A percentile compares a stretch with the other conserved stretches of the same genome.
These are phyloP conservation scores for Penstemon barbatus DNA, from an alignment of 257 asterid genomes.

Conservation along the genomic window DNA sequence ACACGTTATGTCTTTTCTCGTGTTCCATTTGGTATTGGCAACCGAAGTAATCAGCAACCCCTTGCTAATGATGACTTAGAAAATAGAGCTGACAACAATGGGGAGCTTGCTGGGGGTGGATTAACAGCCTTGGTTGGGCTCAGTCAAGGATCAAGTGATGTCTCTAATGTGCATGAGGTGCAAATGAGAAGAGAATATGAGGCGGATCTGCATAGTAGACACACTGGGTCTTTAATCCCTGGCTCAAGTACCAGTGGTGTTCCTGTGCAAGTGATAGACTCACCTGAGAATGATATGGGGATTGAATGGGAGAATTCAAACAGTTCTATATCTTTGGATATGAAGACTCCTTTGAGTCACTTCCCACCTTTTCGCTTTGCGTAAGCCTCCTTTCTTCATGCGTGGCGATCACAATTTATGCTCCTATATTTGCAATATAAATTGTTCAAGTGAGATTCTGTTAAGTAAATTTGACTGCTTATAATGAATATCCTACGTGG, in stretches of 20 bases:
- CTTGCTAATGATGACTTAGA: conserved; percentile 78
- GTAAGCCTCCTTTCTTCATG: conserved; percentile 56
- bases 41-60: conserved; percentile 69
- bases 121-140: conserved; percentile 96
- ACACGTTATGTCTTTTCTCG: conserved; percentile 98
- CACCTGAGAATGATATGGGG: conserved; percentile 59
- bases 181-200: conserved; percentile 61
- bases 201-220: conserved; percentile 47
- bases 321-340: conserved; percentile 79
- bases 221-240: conserved; percentile 46
- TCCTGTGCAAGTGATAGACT: conserved; percentile 65
- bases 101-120: conserved; percentile 86
- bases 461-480: conserved; percentile 20
- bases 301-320: conserved; percentile 73
- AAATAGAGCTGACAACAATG: conserved; percentile 66
- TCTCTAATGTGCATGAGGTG: conserved; percentile 52
- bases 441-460: conserved; percentile 1
- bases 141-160: conserved; percentile 68
- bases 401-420: conserved; percentile 14
- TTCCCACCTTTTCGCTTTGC: conserved; percentile 96
- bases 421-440: background rate
- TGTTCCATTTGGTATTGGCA: conserved; percentile 92
- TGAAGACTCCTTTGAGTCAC: conserved; percentile 89
- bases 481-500: conserved; percentile 12
- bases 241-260: conserved; percentile 57